A percentile compares a stretch with the other conserved stretches of the same genome.
These are phyloP conservation scores for Aspergillus diversus DNA, from an alignment of 495 filamentous ascomycete genomes.

Conservation along the genomic window DNA sequence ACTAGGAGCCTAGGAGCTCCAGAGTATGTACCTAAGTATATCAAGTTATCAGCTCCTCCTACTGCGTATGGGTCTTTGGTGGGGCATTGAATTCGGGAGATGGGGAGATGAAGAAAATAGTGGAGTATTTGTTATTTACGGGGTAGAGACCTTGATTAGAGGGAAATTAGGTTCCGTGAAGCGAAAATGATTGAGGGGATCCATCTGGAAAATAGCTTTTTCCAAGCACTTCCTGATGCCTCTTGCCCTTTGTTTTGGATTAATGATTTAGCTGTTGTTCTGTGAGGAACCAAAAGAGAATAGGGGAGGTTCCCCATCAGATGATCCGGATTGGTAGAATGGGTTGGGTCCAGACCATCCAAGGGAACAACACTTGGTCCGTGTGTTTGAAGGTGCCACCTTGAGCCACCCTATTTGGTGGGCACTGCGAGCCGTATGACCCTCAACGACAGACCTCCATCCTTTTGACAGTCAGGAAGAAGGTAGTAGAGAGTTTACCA, in stretches of 20 bases:
- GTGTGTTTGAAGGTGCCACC: constrained; percentile 18
- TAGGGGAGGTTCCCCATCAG: constrained; percentile 3
- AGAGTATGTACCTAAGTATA: too few relatives aligned
- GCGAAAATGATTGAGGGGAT: too few relatives aligned
- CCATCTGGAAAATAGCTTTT: too few relatives aligned
- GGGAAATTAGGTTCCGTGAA: too few relatives aligned
- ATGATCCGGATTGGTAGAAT: constrained; percentile 12
- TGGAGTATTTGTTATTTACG: too few relatives aligned
- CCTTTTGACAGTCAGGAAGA: background rate
- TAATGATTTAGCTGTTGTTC: background rate
- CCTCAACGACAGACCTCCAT: background rate
- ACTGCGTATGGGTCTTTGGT: too few relatives aligned
- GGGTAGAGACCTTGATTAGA: too few relatives aligned
- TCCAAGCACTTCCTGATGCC: too few relatives aligned
- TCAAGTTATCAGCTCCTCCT: too few relatives aligned
- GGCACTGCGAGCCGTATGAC: background rate
- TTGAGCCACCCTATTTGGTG: background rate
- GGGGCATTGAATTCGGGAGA: too few relatives aligned
- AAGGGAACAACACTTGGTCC: constrained; percentile 26
- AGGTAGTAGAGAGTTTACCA: background rate
- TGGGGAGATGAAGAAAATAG: too few relatives aligned
- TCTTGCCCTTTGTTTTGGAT: background rate
- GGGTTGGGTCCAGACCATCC: constrained; percentile 22
- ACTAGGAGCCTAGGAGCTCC: too few relatives aligned
- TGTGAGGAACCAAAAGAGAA: background rate